phyloP scores from a whole-genome alignment of 2,329 filamentous ascomycete genomes.

The Aspergillus glaucus region DNA sequence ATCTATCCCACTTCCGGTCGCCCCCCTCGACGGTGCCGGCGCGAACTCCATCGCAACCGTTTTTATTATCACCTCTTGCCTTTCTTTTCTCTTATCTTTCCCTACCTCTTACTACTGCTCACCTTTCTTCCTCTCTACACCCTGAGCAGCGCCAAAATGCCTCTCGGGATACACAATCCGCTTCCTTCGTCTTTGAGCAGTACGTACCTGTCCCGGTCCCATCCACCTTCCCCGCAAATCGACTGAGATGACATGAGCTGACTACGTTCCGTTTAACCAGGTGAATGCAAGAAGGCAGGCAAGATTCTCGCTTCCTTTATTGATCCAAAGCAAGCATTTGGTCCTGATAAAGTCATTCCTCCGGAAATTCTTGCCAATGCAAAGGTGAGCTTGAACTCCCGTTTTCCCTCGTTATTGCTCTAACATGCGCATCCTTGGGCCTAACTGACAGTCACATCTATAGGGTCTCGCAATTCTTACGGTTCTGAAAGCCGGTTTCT shows the following conservation, averaged over 20 bases:
- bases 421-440: not conserved
- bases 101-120: slow-evolving; percentile 1
- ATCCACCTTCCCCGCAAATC: slow-evolving; percentile 27
- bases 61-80: slow-evolving; percentile 5
- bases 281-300: slow-evolving; percentile 94
- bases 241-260: slow-evolving; percentile 18
- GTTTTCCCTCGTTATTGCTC: not conserved
- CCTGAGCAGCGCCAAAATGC: slow-evolving; percentile 28
- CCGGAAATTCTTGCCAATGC: slow-evolving; percentile 82
- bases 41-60: slow-evolving; percentile 9
- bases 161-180: slow-evolving; percentile 42
- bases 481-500: slow-evolving; percentile 45
- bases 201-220: slow-evolving; percentile 24
- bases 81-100: slow-evolving; percentile 4
- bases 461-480: slow-evolving; percentile 46
- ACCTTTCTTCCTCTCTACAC: slow-evolving; percentile 6
- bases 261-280: slow-evolving; percentile 45
- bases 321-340: slow-evolving; percentile 86
- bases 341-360: slow-evolving; percentile 95
- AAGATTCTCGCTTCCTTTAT: slow-evolving; percentile 94
- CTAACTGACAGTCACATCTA: slow-evolving; percentile 6
- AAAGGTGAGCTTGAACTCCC: slow-evolving; percentile 57
- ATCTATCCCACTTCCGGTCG: slow-evolving; percentile 16
- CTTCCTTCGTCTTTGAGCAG: slow-evolving; percentile 45
- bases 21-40: slow-evolving; percentile 10